Conservation (phyloP, 2,329 filamentous ascomycete genomes). For the Xylaria sp. region DNA sequence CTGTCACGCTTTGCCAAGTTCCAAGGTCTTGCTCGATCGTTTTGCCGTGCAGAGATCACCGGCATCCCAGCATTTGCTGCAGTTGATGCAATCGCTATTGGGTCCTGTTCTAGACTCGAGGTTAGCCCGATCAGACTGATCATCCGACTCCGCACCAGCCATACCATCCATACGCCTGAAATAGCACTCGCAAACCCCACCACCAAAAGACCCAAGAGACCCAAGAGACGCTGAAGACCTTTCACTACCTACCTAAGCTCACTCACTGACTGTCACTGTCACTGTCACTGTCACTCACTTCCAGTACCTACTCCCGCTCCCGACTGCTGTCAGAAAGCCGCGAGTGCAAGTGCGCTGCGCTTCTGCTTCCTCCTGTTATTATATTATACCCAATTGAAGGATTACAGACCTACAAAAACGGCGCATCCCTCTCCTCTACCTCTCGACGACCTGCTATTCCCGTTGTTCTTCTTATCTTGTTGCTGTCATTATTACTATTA, state of each 20-base stretch:
- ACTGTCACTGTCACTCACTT: neutral
- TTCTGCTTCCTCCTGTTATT: too few relatives aligned
- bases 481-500: neutral
- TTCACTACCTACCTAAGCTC: neutral
- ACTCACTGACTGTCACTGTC: neutral
- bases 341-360: neutral
- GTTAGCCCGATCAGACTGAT: neutral
- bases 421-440: neutral
- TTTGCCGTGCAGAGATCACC: neutral
- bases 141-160: neutral
- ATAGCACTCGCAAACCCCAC: too few relatives aligned
- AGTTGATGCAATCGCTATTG: neutral
- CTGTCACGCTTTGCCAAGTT: neutral
- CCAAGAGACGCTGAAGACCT: too few relatives aligned
- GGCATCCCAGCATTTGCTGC: too few relatives aligned
- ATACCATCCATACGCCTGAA: neutral
- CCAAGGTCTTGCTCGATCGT: neutral
- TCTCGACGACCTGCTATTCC: neutral
- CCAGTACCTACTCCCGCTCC: too few relatives aligned
- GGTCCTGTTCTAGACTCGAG: neutral
- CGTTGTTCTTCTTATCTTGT: neutral
- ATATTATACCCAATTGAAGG: neutral
- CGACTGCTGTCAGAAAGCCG: too few relatives aligned
- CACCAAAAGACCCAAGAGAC: too few relatives aligned
- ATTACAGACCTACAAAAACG: neutral